Evolutionary conservation across 345 rosid genomes (phyloP).

Genomic region (Eucalyptus sp.): DNA sequence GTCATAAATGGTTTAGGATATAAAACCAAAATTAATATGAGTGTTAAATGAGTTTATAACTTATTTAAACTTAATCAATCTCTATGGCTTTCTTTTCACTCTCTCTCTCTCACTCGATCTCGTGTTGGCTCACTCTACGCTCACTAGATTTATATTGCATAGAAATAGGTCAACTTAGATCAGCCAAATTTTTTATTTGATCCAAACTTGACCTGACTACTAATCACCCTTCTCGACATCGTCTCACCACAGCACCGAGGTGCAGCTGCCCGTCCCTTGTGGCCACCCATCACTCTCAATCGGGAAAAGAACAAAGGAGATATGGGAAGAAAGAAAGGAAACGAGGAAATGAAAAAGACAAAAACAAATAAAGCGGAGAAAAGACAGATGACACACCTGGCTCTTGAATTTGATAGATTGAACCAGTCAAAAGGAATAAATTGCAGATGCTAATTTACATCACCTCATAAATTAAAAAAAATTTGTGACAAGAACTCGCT

Average conservation of each 20-base stretch:
- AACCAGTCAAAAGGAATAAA: background rate
- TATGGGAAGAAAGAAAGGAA: background rate
- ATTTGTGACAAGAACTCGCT: background rate
- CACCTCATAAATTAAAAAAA: background rate
- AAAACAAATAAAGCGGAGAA: background rate
- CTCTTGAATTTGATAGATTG: background rate
- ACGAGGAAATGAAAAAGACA: background rate
- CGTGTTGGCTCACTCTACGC: fast-evolving
- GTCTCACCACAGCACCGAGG: fast-evolving
- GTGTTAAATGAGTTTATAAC: fast-evolving
- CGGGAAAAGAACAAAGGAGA: background rate
- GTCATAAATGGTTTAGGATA: too few species aligned
- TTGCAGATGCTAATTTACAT: background rate
- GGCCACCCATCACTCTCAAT: background rate
- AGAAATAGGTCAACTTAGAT: too few species aligned
- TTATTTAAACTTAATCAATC: too few species aligned
- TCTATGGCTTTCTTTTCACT: too few species aligned
- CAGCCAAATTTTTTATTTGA: fast-evolving
- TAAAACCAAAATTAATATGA: fast-evolving
- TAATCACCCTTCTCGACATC: background rate
- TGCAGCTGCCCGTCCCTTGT: fast-evolving
- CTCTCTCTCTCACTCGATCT: too few species aligned
- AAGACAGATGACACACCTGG: background rate
- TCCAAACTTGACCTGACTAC: fast-evolving
- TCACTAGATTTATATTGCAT: too few species aligned